Percentiles rank a stretch among this genome's conserved stretches.
These are phyloP conservation scores for Oryza meyeriana DNA, from an alignment of 176 grass and related monocot species.

Conservation along the genomic window DNA sequence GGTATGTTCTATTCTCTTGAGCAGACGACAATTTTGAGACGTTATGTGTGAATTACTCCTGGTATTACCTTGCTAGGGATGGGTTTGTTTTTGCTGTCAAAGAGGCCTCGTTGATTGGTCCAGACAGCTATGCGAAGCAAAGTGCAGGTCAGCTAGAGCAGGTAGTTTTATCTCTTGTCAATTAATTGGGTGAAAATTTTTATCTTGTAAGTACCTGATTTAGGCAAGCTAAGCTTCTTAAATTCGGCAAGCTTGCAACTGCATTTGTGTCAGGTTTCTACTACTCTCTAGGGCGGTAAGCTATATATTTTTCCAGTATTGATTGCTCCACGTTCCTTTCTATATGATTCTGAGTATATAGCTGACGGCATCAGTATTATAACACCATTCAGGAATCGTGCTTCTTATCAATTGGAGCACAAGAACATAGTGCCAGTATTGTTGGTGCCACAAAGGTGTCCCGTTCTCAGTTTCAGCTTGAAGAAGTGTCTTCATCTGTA, in stretches of 20 bases:
- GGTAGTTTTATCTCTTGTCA: constrained; percentile 19
- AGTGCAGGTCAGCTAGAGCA: constrained; percentile 34
- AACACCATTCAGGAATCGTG: constrained; percentile 43
- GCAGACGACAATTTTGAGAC: background rate
- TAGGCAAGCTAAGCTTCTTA: background rate
- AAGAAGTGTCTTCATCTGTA: background rate
- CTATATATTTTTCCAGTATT: background rate
- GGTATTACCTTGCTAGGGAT: constrained; percentile 17
- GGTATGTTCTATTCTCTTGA: background rate
- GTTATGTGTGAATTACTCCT: too few species aligned
- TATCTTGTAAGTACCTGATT: background rate
- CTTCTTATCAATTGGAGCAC: constrained; percentile 54
- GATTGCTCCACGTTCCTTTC: background rate
- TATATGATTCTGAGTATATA: background rate
- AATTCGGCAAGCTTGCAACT: background rate
- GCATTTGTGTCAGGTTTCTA: background rate
- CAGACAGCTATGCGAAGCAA: constrained; percentile 41
- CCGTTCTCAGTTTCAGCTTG: background rate
- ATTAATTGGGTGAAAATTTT: background rate
- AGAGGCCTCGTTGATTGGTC: constrained; percentile 50
- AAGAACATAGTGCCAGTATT: constrained; percentile 66
- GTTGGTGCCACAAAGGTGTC: constrained; percentile 51
- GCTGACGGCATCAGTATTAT: background rate
- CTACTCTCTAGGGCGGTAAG: too few species aligned
- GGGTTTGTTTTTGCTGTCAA: constrained; percentile 53